A percentile compares a stretch with the other conserved stretches of the same genome.
Evolutionary conservation across 768 basidiomycete genomes (phyloP).

Genomic region (Auricularia cornea): DNA sequence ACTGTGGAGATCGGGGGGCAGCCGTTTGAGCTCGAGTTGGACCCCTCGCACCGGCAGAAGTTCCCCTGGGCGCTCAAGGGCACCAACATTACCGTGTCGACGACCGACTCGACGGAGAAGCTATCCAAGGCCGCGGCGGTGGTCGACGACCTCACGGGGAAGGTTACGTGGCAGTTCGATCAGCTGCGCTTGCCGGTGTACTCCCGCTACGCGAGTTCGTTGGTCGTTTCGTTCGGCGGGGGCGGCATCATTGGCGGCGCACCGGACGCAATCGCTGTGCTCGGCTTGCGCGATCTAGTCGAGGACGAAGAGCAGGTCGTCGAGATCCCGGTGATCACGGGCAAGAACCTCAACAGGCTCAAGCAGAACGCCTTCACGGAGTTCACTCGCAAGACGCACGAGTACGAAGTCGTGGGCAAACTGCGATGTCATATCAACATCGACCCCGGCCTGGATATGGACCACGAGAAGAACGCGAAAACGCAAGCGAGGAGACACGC

Average conservation of each 20-base stretch:
- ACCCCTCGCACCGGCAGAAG: constrained; percentile 1
- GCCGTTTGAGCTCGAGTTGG: background rate
- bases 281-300: constrained; percentile 47
- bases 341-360: constrained; percentile 26
- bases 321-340: constrained; percentile 35
- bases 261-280: constrained; percentile 37
- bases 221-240: constrained; percentile 36
- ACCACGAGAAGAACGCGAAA: constrained; percentile 3
- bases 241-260: constrained; percentile 13
- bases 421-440: constrained; percentile 29
- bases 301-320: constrained; percentile 41
- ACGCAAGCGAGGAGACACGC: constrained; percentile 30
- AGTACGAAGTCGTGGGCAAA: constrained; percentile 31
- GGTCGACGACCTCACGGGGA: background rate
- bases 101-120: constrained; percentile 30
- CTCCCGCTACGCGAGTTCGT: constrained; percentile 38
- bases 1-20: constrained; percentile 41
- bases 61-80: constrained; percentile 18
- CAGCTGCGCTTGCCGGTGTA: constrained; percentile 38
- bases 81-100: constrained; percentile 27
- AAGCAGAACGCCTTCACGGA: constrained; percentile 40
- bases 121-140: constrained; percentile 30
- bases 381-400: constrained; percentile 32
- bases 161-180: constrained; percentile 30
- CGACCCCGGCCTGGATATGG: constrained; percentile 32